These are phyloP conservation scores for Gastrolobium villosum DNA, from an alignment of 306 rosid genomes.

Conservation along the genomic window DNA sequence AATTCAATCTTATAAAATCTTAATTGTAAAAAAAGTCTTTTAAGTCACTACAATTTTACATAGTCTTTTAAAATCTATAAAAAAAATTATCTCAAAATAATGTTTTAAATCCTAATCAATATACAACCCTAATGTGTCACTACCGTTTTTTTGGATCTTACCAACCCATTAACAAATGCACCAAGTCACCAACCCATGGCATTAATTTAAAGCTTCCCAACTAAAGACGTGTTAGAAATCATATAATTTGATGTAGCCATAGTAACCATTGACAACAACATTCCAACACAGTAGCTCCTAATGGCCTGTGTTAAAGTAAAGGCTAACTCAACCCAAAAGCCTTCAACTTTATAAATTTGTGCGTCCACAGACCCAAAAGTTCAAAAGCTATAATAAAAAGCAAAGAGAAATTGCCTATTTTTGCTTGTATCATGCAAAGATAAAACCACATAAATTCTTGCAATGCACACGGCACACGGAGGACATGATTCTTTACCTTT, in stretches of 20 bases:
- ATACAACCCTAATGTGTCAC: background rate
- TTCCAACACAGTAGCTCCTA: background rate
- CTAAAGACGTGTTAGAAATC: background rate
- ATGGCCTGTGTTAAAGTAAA: background rate
- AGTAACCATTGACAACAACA: conserved; percentile 1
- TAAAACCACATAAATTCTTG: conserved; percentile 20
- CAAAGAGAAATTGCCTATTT: background rate
- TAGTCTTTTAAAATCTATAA: no score
- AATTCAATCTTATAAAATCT: no score
- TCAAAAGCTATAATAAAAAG: background rate
- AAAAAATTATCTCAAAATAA: no score
- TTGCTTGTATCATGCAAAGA: conserved; percentile 32
- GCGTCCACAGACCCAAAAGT: background rate
- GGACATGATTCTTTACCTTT: conserved; percentile 24
- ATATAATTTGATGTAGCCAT: background rate
- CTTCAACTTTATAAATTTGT: background rate
- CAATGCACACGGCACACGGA: conserved; percentile 10
- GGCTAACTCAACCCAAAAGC: background rate
- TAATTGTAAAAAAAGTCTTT: no score
- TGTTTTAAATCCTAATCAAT: no score
- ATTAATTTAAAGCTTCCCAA: background rate
- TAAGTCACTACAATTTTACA: no score
- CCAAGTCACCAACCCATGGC: conserved; percentile 2
- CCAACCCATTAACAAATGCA: background rate
- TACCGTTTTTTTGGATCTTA: background rate